Base-by-base conservation (phyloP, 2,329 filamentous ascomycete species). In the Epichloe baconii region DNA sequence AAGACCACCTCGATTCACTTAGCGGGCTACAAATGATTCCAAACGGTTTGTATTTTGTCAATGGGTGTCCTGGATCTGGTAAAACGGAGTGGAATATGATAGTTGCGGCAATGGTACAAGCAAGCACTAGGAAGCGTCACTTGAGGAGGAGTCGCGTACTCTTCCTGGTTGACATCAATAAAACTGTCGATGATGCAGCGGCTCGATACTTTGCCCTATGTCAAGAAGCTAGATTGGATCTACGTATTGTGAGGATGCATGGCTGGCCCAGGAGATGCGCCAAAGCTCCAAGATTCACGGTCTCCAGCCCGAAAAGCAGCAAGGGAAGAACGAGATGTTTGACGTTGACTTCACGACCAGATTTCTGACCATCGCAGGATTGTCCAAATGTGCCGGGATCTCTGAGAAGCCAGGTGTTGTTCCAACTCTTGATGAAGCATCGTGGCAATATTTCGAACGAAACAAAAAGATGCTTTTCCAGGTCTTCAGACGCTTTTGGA, bases 71-170 rank as follows among this genome's bases (percentile, higher is more conserved):
- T 4, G 72, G 72, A 0, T 67, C 71, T 0, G 72, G 72, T 0
- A 75, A 75, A 47, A 75, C 72, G 0, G 68, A 73, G 37, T 73
- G 70, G 69, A 72, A 69, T 36, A 65, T 74, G 56, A 58, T 70
- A 1, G 56, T 72, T 2, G 62, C 71, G 2, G 68, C 66, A 0
- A 58, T 73, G 17, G 66, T 68, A 8, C 65, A 67, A 41, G 61
- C 61, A 14, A 66, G 62, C 43, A 57, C 50, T 19, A 59, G 56
- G 10, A 56, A 51, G 3, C 49, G 52, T 2, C 59, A 54, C n/a
- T 54, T 56, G 14, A 51, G 53, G 14, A 56, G 54, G 8, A 63
- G 51, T 5, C 71, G 65, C 6, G 65, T 75, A 11, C 58, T 75
- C 0, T 75, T 73, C 47, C 57, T 75, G 0, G 62, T 75, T 1